Conservation (phyloP, 257 asterid species). For the Lithospermum erythrorhizon region DNA sequence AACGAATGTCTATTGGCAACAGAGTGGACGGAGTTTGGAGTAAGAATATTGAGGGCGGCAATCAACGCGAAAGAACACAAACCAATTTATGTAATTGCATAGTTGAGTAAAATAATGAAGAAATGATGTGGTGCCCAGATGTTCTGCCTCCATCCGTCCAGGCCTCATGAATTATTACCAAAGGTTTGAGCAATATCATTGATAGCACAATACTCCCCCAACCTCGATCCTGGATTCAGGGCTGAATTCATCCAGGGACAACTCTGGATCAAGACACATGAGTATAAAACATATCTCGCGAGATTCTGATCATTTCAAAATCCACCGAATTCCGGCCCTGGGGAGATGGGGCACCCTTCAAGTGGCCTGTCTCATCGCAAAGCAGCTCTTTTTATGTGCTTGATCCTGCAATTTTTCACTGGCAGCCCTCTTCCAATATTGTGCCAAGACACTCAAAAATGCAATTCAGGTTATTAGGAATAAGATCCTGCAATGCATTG, state of each 20-base stretch:
- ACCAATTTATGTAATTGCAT: too few relatives aligned
- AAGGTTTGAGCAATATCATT: too few relatives aligned
- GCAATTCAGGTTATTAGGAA: conserved; percentile 18
- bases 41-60: too few relatives aligned
- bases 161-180: too few relatives aligned
- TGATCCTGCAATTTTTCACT: conserved; percentile 4
- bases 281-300: conserved; percentile 36
- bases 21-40: too few relatives aligned
- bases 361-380: conserved; percentile 13
- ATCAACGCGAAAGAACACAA: too few relatives aligned
- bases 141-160: too few relatives aligned
- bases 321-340: conserved; percentile 26
- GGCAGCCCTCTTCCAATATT: conserved; percentile 11
- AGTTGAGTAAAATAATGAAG: too few relatives aligned
- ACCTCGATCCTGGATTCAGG: background rate
- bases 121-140: too few relatives aligned
- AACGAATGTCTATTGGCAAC: too few relatives aligned
- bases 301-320: conserved; percentile 28
- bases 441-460: conserved; percentile 23
- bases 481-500: conserved; percentile 15
- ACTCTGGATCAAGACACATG: conserved; percentile 31
- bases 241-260: conserved; percentile 20
- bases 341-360: conserved; percentile 8
- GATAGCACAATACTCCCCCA: too few relatives aligned
- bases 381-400: conserved; percentile 24